Evolutionary conservation across 2,329 filamentous ascomycete species (phyloP), one percentile per base, ranked within the genome.

Genomic region (Phialophora chinensis): DNA sequence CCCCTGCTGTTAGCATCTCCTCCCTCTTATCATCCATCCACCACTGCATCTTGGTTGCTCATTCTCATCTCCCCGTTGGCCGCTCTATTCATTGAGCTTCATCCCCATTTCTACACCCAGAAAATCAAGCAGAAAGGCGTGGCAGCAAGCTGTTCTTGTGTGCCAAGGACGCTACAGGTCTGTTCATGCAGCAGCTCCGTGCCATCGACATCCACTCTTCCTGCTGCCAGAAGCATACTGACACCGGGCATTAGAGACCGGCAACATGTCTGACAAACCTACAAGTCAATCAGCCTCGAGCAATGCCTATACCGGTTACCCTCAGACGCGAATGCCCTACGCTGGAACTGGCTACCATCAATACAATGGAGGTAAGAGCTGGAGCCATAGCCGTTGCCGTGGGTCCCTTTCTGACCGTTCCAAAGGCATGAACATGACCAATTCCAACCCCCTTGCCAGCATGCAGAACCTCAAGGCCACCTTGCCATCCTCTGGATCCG

Each of bases 1-100:
- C 55, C 68, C 55, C 68, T 52, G 68, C 69, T 69, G 70, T 72
- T 71, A 71, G 70, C 70, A 52, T 52, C 70, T 66, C 61, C 66
- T 68, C 65, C 61, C 60, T 64, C 65, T 72, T 70, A 68, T 70
- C 70, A 70, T 68, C 68, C 69, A 70, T 72, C 69, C 72, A 66
- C 65, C 67, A 65, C 65, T 67, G 58, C 72, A 72, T 73, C 69
- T 73, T 72, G 71, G 71, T 69, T 69, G 69, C 69, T 72, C 71
- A 72, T 72, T 72, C 70, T 72, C 66, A 66, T 60, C 63, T 56
- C 60, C 63, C 70, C 66, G 58, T 67, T 70, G 67, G 65, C 68
- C 68, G 61, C 68, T 68, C 69, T 69, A 71, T 71, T 65, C 66
- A 69, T 71, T 61, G 66, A 49, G 66, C 29, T 55, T 58, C 56